Evolutionary conservation across 352 stramenopile genomes (phyloP).

Genomic region (Phytophthora crassamura): DNA sequence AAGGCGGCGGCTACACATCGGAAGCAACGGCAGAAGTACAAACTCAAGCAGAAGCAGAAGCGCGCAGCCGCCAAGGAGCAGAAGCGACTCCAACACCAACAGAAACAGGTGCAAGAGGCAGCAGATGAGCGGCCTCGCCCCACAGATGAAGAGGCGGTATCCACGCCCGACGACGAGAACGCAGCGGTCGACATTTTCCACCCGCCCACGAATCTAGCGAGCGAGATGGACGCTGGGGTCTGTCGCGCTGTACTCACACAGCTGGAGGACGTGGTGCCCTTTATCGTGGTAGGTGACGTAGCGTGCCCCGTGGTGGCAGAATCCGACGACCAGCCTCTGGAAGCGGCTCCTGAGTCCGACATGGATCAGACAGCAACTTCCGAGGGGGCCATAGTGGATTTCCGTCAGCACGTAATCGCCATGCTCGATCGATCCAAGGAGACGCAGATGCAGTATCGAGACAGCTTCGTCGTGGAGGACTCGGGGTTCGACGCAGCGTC

Average conservation of each 20-base stretch:
- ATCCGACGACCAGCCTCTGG: conserved; percentile 21
- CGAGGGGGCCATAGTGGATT: conserved; percentile 42
- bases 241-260: conserved; percentile 60
- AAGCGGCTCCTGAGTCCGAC: neutral
- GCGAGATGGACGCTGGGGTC: conserved; percentile 56
- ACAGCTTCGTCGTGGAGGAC: conserved; percentile 52
- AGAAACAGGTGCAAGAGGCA: conserved; percentile 14
- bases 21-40: conserved; percentile 41
- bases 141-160: conserved; percentile 15
- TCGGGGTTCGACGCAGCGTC: conserved; percentile 65
- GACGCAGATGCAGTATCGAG: conserved; percentile 44
- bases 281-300: conserved; percentile 70
- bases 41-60: conserved; percentile 35
- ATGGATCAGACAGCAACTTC: conserved; percentile 10
- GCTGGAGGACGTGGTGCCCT: conserved; percentile 53
- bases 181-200: conserved; percentile 49
- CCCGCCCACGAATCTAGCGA: conserved; percentile 39
- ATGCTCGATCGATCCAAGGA: conserved; percentile 66
- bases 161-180: conserved; percentile 19
- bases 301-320: conserved; percentile 54
- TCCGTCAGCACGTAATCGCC: conserved; percentile 58
- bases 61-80: conserved; percentile 26
- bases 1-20: conserved; percentile 13
- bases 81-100: conserved; percentile 26
- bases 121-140: conserved; percentile 1